Conservation (phyloP, 1,284 basidiomycete genomes). For the Fomitopsis pinicola region DNA sequence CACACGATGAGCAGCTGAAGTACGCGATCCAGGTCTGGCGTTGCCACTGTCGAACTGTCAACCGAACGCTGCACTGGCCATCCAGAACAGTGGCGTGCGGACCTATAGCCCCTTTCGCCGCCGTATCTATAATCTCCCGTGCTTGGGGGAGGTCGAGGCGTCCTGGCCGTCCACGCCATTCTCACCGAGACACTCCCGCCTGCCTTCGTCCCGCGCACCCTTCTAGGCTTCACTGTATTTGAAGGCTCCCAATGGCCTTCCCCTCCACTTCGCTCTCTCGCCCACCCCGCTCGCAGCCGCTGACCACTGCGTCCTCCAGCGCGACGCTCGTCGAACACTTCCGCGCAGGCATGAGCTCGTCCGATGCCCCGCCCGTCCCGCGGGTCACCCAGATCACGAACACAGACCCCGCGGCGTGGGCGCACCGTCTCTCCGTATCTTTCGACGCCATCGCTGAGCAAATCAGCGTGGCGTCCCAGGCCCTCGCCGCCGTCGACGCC, state of each 20-base stretch:
- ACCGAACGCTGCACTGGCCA: background rate
- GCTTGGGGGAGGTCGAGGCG: background rate
- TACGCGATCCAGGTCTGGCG: background rate
- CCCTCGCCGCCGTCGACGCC: constrained; percentile 28
- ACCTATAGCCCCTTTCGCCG: background rate
- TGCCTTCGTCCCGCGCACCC: background rate
- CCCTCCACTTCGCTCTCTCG: background rate
- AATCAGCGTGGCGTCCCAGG: constrained; percentile 36
- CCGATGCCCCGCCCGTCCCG: background rate
- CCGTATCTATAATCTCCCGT: background rate
- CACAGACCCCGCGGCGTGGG: constrained; percentile 11
- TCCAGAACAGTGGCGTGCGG: background rate
- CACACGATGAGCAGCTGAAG: background rate
- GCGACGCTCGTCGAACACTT: constrained; percentile 5
- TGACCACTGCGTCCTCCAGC: constrained; percentile 5
- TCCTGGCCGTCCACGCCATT: background rate
- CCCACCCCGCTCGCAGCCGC: background rate
- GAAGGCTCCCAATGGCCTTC: background rate
- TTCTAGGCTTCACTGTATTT: background rate
- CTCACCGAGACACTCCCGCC: background rate
- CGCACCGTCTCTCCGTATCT: constrained; percentile 29
- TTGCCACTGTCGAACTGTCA: background rate
- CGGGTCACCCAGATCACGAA: background rate
- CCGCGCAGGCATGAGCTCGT: background rate
- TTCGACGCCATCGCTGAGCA: constrained; percentile 37